Conservation (phyloP, 306 rosid species). For the Macrotyloma uniflorum region DNA sequence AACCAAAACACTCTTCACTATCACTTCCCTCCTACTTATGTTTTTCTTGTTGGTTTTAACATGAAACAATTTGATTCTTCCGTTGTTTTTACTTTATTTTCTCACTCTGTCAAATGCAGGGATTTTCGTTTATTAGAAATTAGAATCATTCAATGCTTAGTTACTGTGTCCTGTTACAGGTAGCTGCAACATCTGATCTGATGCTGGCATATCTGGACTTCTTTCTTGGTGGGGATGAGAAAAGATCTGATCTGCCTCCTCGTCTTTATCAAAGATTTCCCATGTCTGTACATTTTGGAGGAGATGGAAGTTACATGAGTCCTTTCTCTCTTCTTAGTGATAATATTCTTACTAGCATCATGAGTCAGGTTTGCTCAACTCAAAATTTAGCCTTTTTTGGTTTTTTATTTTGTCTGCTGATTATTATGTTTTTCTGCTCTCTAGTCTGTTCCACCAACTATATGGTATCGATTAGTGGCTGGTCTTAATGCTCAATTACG, state of each 20-base stretch:
- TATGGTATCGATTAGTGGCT: constrained; percentile 96
- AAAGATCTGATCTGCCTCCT: constrained; percentile 81
- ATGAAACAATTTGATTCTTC: not conserved
- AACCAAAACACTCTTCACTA: not conserved
- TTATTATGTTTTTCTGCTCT: constrained; percentile 28
- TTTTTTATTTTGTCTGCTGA: constrained; percentile 34
- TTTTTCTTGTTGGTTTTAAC: not conserved
- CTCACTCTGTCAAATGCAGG: not conserved
- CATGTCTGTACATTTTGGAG: constrained; percentile 83
- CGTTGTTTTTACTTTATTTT: not conserved
- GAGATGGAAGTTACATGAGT: constrained; percentile 94
- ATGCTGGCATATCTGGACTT: constrained; percentile 94
- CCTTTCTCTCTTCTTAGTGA: constrained; percentile 86
- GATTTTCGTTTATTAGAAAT: constrained; percentile 23
- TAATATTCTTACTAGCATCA: constrained; percentile 83
- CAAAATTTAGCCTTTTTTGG: constrained; percentile 15
- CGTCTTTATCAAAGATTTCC: constrained; percentile 85
- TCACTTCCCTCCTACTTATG: not conserved
- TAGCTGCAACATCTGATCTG: constrained; percentile 86
- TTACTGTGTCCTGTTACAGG: constrained; percentile 53
- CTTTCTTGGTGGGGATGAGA: constrained; percentile 97
- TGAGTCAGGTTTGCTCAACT: constrained; percentile 78
- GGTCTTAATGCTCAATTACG: constrained; percentile 95
- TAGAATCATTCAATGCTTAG: constrained; percentile 9
- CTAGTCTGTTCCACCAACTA: constrained; percentile 87